Evolutionary conservation across 177 flowering plant species (phyloP), one percentile per base, ranked within the genome.

Genomic region (Vitis hybrid): DNA sequence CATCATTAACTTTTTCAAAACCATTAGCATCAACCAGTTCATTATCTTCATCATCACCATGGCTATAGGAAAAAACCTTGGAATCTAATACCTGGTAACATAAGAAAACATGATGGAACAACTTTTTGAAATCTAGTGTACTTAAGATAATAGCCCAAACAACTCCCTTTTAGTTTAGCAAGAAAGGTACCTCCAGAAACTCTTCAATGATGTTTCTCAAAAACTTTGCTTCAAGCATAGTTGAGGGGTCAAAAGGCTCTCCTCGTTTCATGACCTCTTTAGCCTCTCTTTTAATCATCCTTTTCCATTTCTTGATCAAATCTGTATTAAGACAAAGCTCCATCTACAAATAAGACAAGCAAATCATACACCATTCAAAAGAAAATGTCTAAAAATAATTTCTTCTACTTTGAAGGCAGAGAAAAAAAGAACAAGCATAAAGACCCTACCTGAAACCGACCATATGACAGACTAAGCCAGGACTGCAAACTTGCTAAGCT

Each of bases 381-480:
- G 61, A 11, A 48, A 4, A 10, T n/a, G 19, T 14, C n/a, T 26
- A 8, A 54, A 64, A 66, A n/a, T 26, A 62, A 21, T 34, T 17
- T 9, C 18, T 60, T 17, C 40, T 56, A 26, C 51, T 30, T 56
- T 10, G 13, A 66, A 8, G 56, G 13, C 54, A 54, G 19, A 60
- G 15, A 63, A 6, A 56, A 7, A 11, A 51, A 51, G 6, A 45
- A 7, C 26, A 50, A 30, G 40, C 15, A 26, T 14, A 57, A 2
- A 17, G n/a, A 40, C 26, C 54, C 19, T 73, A 91, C 99, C 91
- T 91, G 93, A 79, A 95, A 95, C 60, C 97, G 96, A 65, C 99
- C 98, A 83, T 72, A 80, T 18, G 99, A 95, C 70, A 95, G 81
- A 78, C 96, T 82, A 66, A 87, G 88, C 99, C 98, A 95, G 60